Evolutionary conservation across 495 filamentous ascomycete species (phyloP).

Genomic region (Penicillium lividum): DNA sequence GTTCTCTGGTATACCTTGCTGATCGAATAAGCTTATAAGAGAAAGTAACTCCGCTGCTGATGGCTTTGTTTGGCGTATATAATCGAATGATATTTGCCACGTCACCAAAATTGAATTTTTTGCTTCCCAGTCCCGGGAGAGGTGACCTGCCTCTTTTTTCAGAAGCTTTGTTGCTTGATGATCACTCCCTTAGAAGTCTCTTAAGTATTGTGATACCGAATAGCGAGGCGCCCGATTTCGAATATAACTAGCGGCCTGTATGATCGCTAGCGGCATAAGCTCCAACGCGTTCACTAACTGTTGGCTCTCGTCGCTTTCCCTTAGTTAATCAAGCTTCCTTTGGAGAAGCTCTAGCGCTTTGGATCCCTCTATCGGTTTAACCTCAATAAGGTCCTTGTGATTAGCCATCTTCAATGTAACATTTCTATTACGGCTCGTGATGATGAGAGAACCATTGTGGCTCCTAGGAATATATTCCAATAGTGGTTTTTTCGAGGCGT

Average conservation of each 20-base stretch:
- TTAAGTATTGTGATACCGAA: constrained; percentile 32
- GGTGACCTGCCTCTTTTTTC: not conserved
- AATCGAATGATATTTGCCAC: constrained; percentile 36
- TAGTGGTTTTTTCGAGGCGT: constrained; percentile 3
- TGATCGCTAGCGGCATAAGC: constrained; percentile 23
- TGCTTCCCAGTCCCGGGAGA: constrained; percentile 22
- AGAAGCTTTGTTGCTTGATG: constrained; percentile 1
- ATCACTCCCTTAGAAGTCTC: constrained; percentile 25
- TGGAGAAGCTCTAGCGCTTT: constrained; percentile 39
- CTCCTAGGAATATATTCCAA: constrained; percentile 4
- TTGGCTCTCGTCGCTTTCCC: constrained; percentile 15
- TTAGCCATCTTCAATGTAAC: constrained; percentile 19
- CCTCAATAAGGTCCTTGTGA: constrained; percentile 35
- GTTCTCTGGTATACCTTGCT: constrained; percentile 12
- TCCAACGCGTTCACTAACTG: constrained; percentile 38
- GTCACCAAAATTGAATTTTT: constrained; percentile 29
- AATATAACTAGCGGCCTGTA: constrained; percentile 50
- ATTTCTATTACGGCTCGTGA: constrained; percentile 13
- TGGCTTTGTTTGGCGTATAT: constrained; percentile 19
- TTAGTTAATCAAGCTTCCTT: constrained; percentile 30
- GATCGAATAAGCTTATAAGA: constrained; percentile 30
- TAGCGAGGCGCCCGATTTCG: constrained; percentile 11
- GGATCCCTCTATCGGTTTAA: constrained; percentile 35
- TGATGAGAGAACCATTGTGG: constrained; percentile 17
- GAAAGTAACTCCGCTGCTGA: constrained; percentile 29